Percentiles rank a stretch among this genome's conserved stretches.
These are phyloP conservation scores for Xylariaceae sp. DNA, from an alignment of 2,329 filamentous ascomycete species.

Conservation along the genomic window DNA sequence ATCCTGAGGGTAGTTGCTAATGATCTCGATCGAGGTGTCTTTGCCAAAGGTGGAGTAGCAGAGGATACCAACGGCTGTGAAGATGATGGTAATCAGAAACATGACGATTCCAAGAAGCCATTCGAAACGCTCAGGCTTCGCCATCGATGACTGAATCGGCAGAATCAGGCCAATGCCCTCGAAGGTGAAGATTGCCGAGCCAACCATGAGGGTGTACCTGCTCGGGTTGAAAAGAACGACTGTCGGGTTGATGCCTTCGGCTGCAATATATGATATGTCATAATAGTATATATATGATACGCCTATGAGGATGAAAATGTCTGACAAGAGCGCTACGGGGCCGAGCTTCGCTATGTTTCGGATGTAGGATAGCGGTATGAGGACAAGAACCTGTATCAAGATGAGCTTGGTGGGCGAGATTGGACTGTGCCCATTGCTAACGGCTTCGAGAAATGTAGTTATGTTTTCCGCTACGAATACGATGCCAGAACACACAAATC, in stretches of 20 bases:
- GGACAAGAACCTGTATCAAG: slow-evolving; percentile 56
- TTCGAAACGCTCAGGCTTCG: slow-evolving; percentile 61
- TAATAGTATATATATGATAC: slow-evolving; percentile 69
- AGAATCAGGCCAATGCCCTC: slow-evolving; percentile 73
- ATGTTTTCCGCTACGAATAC: slow-evolving; percentile 75
- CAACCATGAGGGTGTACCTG: slow-evolving; percentile 64
- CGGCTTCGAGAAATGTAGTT: slow-evolving; percentile 59
- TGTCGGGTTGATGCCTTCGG: slow-evolving; percentile 51
- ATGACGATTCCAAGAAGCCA: slow-evolving; percentile 62
- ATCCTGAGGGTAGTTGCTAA: slow-evolving; percentile 68
- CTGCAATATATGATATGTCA: slow-evolving; percentile 53
- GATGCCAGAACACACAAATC: slow-evolving; percentile 71
- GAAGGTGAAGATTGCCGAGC: slow-evolving; percentile 71
- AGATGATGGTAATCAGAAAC: slow-evolving; percentile 66
- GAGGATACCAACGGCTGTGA: slow-evolving; percentile 65
- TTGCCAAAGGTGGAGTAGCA: slow-evolving; percentile 70
- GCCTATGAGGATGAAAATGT: slow-evolving; percentile 66
- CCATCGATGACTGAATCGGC: slow-evolving; percentile 72
- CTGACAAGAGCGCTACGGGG: slow-evolving; percentile 61
- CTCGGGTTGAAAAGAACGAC: slow-evolving; percentile 66
- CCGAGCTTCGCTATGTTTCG: slow-evolving; percentile 72
- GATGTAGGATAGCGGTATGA: slow-evolving; percentile 64
- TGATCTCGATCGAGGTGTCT: slow-evolving; percentile 65
- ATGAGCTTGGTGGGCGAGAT: slow-evolving; percentile 57
- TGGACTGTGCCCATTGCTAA: slow-evolving; percentile 44